These are phyloP conservation scores for Fusarium sarcochroum DNA, from an alignment of 2,329 filamentous ascomycete genomes.

Conservation along the genomic window DNA sequence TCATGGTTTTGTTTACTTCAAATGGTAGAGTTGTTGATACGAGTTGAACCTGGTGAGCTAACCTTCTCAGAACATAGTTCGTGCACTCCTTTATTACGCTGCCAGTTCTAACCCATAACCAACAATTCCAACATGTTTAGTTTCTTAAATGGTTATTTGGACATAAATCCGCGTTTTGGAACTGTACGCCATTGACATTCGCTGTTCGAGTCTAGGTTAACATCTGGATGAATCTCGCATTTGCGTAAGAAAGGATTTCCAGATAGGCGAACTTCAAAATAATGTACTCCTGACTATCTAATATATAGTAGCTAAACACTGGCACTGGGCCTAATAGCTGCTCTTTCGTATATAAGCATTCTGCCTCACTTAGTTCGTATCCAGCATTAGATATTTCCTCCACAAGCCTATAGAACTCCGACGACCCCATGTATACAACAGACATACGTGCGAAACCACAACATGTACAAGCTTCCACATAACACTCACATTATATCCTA, in stretches of 20 bases:
- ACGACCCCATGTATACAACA: neutral
- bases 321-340: neutral
- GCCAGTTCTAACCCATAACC: too few species aligned
- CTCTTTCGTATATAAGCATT: neutral
- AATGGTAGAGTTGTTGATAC: neutral
- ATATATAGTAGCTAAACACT: neutral
- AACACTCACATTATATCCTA: constrained; percentile 17
- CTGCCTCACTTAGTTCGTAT: neutral
- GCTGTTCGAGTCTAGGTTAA: too few species aligned
- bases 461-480: neutral
- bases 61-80: neutral
- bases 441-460: neutral
- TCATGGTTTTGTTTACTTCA: neutral
- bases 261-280: neutral
- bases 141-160: too few species aligned
- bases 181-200: too few species aligned
- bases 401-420: neutral
- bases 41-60: neutral
- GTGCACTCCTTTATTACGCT: neutral
- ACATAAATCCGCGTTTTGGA: too few species aligned
- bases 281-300: neutral
- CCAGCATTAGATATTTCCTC: neutral
- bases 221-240: neutral
- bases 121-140: too few species aligned
- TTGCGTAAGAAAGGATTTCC: too few species aligned